Conservation (phyloP, 225 moss, liverwort and hornwort species). For the Polytrichum formosum region DNA sequence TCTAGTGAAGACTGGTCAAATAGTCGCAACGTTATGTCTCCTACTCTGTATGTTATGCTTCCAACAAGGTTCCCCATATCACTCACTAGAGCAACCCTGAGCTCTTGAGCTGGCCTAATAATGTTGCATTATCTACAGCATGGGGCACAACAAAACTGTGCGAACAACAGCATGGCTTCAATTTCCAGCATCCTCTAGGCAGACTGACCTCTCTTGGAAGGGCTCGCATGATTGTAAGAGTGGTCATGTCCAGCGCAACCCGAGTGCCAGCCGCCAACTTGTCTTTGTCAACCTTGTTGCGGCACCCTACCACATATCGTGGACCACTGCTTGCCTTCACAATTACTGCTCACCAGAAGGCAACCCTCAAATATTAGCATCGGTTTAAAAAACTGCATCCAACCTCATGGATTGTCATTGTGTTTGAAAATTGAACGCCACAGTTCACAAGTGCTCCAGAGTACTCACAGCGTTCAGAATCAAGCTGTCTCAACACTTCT, state of each 20-base stretch:
- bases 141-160: not conserved
- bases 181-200: not conserved
- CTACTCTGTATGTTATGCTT: too few relatives aligned
- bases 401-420: too few relatives aligned
- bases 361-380: not conserved
- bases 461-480: conserved; percentile 87
- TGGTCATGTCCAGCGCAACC: conserved; percentile 98
- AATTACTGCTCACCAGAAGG: conserved; percentile 55
- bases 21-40: too few relatives aligned
- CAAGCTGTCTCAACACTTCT: conserved; percentile 93
- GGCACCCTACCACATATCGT: conserved; percentile 94
- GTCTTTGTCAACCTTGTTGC: conserved; percentile 97
- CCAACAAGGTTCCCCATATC: too few relatives aligned
- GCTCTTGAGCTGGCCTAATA: too few relatives aligned
- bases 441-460: too few relatives aligned
- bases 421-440: too few relatives aligned
- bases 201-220: conserved; percentile 81
- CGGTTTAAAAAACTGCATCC: too few relatives aligned
- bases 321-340: conserved; percentile 99
- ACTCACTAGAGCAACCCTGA: too few relatives aligned
- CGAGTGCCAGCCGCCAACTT: conserved; percentile 90
- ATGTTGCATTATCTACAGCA: too few relatives aligned
- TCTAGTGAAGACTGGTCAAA: too few relatives aligned
- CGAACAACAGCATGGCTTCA: not conserved
- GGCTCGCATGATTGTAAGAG: conserved; percentile 96